Conservation (phyloP, 345 rosid species). For the Eucalyptus marginata region DNA sequence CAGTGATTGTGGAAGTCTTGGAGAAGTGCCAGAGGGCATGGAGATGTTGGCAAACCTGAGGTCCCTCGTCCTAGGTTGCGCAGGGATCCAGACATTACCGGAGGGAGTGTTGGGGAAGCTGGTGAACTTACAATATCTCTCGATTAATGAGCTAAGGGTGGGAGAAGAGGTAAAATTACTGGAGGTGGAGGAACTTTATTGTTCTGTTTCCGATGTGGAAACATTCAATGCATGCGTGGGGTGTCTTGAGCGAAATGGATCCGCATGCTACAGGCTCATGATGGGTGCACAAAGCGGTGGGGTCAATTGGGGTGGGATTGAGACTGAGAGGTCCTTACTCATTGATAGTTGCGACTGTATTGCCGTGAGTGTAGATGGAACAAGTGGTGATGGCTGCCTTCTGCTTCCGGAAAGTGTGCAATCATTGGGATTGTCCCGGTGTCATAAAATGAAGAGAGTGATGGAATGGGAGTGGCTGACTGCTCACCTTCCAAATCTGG, state of each 20-base stretch:
- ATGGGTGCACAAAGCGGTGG: not conserved
- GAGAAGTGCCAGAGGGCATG: too few relatives aligned
- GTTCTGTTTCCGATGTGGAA: too few relatives aligned
- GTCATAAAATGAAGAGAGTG: not conserved
- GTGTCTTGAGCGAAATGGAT: not conserved
- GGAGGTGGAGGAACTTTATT: too few relatives aligned
- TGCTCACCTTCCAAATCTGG: slow-evolving; percentile 1
- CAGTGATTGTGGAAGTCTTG: not conserved
- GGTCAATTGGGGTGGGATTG: not conserved
- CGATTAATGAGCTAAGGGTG: too few relatives aligned
- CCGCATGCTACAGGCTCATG: not conserved
- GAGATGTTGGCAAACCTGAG: too few relatives aligned
- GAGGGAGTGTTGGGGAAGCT: too few relatives aligned
- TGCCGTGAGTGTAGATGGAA: not conserved
- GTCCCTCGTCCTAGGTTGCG: too few relatives aligned
- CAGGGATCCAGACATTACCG: too few relatives aligned
- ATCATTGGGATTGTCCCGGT: not conserved
- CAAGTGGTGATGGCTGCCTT: not conserved
- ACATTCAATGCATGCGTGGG: not conserved
- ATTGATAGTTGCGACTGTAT: not conserved
- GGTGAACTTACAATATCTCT: too few relatives aligned
- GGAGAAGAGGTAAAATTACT: too few relatives aligned
- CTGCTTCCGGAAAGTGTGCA: accelerated
- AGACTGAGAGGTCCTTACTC: not conserved
- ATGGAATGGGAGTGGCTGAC: not conserved